Percentiles rank a stretch among this genome's conserved stretches.
Conservation (phyloP, 2,329 filamentous ascomycete species). For the Talaromyces sp. region DNA sequence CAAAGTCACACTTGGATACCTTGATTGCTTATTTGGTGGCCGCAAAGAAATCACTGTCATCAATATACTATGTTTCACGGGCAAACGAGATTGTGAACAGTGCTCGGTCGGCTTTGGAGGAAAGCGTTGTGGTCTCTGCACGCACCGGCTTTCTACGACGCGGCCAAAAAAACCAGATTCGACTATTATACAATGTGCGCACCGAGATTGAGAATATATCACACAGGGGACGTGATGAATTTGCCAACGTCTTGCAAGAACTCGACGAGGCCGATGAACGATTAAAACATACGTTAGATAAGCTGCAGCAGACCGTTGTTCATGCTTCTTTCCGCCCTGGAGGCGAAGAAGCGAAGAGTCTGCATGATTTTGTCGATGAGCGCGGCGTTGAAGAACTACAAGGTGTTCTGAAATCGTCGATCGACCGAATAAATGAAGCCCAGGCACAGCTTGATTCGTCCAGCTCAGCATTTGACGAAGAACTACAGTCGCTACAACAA, state of each 20-base stretch:
- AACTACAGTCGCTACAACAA: slow-evolving; percentile 61
- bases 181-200: slow-evolving; percentile 37
- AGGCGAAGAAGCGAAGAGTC: slow-evolving; percentile 45
- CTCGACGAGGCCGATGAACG: slow-evolving; percentile 55
- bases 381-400: slow-evolving; percentile 54
- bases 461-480: slow-evolving; percentile 64
- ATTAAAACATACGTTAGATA: slow-evolving; percentile 50
- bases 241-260: slow-evolving; percentile 45
- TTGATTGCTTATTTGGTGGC: slow-evolving; percentile 79
- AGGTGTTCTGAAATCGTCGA: slow-evolving; percentile 50
- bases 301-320: slow-evolving; percentile 53
- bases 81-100: slow-evolving; percentile 79
- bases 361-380: slow-evolving; percentile 64
- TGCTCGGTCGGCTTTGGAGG: slow-evolving; percentile 70
- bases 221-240: slow-evolving; percentile 36
- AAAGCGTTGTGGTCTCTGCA: slow-evolving; percentile 67
- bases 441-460: slow-evolving; percentile 52
- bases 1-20: slow-evolving; percentile 55
- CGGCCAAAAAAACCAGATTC: slow-evolving; percentile 50
- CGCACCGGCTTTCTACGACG: slow-evolving; percentile 62
- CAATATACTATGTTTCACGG: slow-evolving; percentile 74
- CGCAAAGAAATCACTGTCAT: slow-evolving; percentile 80
- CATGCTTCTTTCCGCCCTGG: slow-evolving; percentile 50
- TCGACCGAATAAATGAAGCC: slow-evolving; percentile 55
- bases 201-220: slow-evolving; percentile 39